A percentile compares a stretch with the other conserved stretches of the same genome.
These are phyloP conservation scores for Paramecium sexaurelia DNA, from an alignment of 73 alveolate species.

Conservation along the genomic window DNA sequence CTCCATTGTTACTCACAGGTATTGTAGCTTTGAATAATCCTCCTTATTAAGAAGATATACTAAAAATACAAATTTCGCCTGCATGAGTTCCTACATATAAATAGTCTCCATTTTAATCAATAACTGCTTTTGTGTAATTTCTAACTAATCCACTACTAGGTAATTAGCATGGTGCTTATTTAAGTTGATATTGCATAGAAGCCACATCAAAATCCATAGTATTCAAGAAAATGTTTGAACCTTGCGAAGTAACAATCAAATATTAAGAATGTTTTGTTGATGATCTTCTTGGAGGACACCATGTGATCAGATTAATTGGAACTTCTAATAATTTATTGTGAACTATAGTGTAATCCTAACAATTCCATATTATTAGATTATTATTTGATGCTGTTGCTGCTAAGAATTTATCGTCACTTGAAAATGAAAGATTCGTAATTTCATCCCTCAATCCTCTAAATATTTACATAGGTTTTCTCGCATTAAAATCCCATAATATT, in stretches of 20 bases:
- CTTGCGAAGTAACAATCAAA: slow-evolving; percentile 75
- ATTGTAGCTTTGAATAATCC: slow-evolving; percentile 85
- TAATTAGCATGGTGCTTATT: slow-evolving; percentile 73
- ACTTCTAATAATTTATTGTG: slow-evolving; percentile 80
- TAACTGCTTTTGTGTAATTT: slow-evolving; percentile 81
- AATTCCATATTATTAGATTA: slow-evolving; percentile 83
- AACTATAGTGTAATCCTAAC: slow-evolving; percentile 79
- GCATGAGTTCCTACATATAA: slow-evolving; percentile 87
- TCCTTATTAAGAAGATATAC: slow-evolving; percentile 34
- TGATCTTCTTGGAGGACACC: slow-evolving; percentile 82
- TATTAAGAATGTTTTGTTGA: slow-evolving; percentile 84
- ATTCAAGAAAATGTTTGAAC: slow-evolving; percentile 75
- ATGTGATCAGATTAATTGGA: slow-evolving; percentile 69
- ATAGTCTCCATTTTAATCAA: slow-evolving; percentile 78
- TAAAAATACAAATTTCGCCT: slow-evolving; percentile 77
- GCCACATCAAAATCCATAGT: slow-evolving; percentile 82
- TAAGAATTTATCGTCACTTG: slow-evolving; percentile 81
- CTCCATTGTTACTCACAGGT: slow-evolving; percentile 88
- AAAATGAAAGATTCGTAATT: slow-evolving; percentile 75
- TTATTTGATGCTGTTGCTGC: slow-evolving; percentile 84
- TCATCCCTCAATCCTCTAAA: slow-evolving; percentile 82
- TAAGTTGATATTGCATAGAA: slow-evolving; percentile 82
- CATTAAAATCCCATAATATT: slow-evolving; percentile 81
- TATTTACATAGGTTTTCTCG: slow-evolving; percentile 77
- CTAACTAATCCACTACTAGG: slow-evolving; percentile 91